Evolutionary conservation across 805 yeast species (phyloP).

Genomic region (Metschnikowia lochheadii): DNA sequence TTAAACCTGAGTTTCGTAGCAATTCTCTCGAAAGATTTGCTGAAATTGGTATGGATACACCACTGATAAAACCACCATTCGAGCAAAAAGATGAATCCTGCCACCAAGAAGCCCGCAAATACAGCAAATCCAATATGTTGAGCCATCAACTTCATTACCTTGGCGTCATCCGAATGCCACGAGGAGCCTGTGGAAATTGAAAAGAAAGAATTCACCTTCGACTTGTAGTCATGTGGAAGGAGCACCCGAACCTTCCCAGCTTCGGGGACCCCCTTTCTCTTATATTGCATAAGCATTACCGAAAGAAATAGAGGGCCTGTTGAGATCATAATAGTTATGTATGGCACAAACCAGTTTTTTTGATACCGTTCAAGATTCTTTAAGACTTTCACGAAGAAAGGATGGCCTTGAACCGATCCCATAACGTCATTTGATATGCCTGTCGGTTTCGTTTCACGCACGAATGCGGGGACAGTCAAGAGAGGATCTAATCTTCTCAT

Average conservation of each 20-base stretch:
- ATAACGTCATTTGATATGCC: slow-evolving; percentile 91
- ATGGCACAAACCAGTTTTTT: slow-evolving; percentile 76
- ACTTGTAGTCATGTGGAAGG: slow-evolving; percentile 69
- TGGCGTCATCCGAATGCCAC: slow-evolving; percentile 90
- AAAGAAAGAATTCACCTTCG: slow-evolving; percentile 60
- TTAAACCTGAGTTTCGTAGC: slow-evolving; percentile 13
- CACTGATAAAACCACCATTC: slow-evolving; percentile 40
- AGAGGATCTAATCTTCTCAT: slow-evolving; percentile 74
- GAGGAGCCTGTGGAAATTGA: slow-evolving; percentile 78
- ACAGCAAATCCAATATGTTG: slow-evolving; percentile 72
- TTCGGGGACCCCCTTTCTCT: slow-evolving; percentile 70
- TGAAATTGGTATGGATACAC: slow-evolving; percentile 28
- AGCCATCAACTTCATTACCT: slow-evolving; percentile 67
- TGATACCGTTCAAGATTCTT: slow-evolving; percentile 58
- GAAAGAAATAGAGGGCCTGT: slow-evolving; percentile 89
- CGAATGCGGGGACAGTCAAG: slow-evolving; percentile 78
- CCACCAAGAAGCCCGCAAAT: slow-evolving; percentile 62
- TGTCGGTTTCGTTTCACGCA: slow-evolving; percentile 81
- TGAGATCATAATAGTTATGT: slow-evolving; percentile 86
- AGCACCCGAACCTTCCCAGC: slow-evolving; percentile 64
- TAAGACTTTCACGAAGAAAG: slow-evolving; percentile 70
- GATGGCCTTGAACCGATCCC: slow-evolving; percentile 86
- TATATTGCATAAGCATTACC: slow-evolving; percentile 83
- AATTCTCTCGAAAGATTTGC: slow-evolving; percentile 18
- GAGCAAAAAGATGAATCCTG: slow-evolving; percentile 33